Percentiles rank a stretch among this genome's conserved stretches.
These are phyloP conservation scores for Lecanoromycetidae sp. DNA, from an alignment of 2,329 filamentous ascomycete species.

Conservation along the genomic window DNA sequence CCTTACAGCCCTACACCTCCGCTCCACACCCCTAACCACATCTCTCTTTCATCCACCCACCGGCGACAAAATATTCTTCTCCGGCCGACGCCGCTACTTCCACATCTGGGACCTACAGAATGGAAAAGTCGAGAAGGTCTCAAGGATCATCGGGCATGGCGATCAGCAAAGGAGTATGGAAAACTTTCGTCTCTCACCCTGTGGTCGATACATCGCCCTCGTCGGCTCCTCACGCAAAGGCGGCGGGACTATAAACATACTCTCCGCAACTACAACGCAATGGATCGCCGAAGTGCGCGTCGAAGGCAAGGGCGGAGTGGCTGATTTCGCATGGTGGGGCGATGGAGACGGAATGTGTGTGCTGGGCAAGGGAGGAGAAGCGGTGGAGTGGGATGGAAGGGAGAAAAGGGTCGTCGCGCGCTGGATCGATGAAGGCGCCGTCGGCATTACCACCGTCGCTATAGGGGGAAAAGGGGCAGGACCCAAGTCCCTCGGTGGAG, in stretches of 20 bases:
- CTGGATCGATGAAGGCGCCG: conserved; percentile 83
- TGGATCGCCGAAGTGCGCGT: conserved; percentile 76
- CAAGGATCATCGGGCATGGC: conserved; percentile 59
- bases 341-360: conserved; percentile 71
- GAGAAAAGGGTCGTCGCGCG: conserved; percentile 58
- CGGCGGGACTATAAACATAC: conserved; percentile 75
- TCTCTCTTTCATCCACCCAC: conserved; percentile 64
- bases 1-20: conserved; percentile 78
- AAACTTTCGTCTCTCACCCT: conserved; percentile 73
- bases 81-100: conserved; percentile 79
- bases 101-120: conserved; percentile 84
- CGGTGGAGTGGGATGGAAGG: conserved; percentile 74
- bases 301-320: conserved; percentile 69
- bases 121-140: conserved; percentile 72
- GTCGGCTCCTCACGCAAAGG: conserved; percentile 70
- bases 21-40: conserved; percentile 68
- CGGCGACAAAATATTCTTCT: conserved; percentile 74
- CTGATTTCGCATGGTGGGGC: conserved; percentile 88
- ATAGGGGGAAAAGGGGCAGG: conserved; percentile 46
- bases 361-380: conserved; percentile 72
- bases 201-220: conserved; percentile 74
- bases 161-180: conserved; percentile 87
- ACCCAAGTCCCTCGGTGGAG: conserved; percentile 46
- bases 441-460: conserved; percentile 70
- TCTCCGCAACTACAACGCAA: conserved; percentile 69